These are phyloP conservation scores for Yamadazyma dendronema DNA, from an alignment of 1,139 yeast genomes.

Conservation along the genomic window DNA sequence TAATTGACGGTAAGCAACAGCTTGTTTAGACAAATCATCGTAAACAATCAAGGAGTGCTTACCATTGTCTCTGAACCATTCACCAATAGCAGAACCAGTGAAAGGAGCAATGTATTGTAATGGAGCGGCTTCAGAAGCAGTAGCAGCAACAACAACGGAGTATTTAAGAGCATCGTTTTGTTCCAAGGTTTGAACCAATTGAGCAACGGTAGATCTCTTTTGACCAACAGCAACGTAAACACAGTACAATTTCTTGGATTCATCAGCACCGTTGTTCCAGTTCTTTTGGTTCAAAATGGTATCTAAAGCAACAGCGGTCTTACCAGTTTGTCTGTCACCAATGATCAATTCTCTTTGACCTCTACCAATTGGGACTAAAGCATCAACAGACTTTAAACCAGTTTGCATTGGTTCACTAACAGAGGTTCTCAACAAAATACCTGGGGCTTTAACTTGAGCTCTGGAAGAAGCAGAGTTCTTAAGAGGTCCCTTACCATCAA, in stretches of 20 bases:
- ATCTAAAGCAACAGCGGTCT: conserved; percentile 98
- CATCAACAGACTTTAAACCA: conserved; percentile 98
- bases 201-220: conserved; percentile 99
- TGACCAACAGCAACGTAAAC: conserved; percentile 99
- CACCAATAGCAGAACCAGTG: conserved; percentile 99
- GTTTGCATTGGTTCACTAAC: conserved; percentile 99
- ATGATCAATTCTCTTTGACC: conserved; percentile 99
- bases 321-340: conserved; percentile 99
- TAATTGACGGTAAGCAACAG: conserved; percentile 99
- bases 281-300: conserved; percentile 98
- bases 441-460: conserved; percentile 99
- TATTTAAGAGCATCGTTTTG: conserved; percentile 97
- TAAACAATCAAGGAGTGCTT: conserved; percentile 94
- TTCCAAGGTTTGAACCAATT: conserved; percentile 98
- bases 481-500: conserved; percentile 99
- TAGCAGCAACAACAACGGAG: conserved; percentile 98
- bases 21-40: conserved; percentile 99
- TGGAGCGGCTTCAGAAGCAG: conserved; percentile 99
- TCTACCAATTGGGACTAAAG: conserved; percentile 99
- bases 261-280: conserved; percentile 94
- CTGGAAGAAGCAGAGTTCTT: conserved; percentile 81
- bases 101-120: conserved; percentile 99
- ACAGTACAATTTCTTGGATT: conserved; percentile 98
- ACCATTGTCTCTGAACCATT: conserved; percentile 99
- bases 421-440: conserved; percentile 98